phyloP scores from a whole-genome alignment of 2,329 filamentous ascomycete genomes.

The Talaromyces funiculosus region DNA sequence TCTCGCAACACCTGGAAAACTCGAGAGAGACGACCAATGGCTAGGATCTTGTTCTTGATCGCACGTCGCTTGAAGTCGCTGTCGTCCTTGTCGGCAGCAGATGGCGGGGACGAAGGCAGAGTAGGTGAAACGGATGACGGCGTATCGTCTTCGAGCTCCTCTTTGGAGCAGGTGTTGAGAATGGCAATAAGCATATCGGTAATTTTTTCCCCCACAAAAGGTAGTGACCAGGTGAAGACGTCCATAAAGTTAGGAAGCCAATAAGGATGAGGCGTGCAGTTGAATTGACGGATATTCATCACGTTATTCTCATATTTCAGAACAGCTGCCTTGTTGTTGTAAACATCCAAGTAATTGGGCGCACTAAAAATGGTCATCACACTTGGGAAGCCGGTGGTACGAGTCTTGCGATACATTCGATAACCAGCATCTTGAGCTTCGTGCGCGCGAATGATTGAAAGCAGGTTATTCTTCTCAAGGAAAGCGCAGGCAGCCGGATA shows the following conservation, averaged over 20 bases:
- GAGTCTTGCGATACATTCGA: conserved; percentile 97
- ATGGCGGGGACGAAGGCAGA: conserved; percentile 68
- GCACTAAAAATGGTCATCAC: conserved; percentile 99
- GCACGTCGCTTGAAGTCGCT: conserved; percentile 91
- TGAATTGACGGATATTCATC: conserved; percentile 99
- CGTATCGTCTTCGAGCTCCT: conserved; percentile 87
- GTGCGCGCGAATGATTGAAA: conserved; percentile 95
- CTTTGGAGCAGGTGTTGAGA: conserved; percentile 97
- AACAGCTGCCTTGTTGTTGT: conserved; percentile 99
- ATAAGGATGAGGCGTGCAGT: conserved; percentile 98
- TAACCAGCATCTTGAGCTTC: conserved; percentile 98
- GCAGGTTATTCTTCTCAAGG: conserved; percentile 95
- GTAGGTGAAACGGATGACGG: conserved; percentile 65
- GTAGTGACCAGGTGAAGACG: conserved; percentile 99
- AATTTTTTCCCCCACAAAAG: conserved; percentile 98
- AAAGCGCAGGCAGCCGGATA: conserved; percentile 96
- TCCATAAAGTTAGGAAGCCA: conserved; percentile 99
- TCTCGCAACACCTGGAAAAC: conserved; percentile 98
- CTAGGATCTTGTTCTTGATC: conserved; percentile 99
- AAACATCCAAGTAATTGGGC: conserved; percentile 97
- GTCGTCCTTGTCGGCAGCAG: conserved; percentile 50
- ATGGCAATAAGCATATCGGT: conserved; percentile 99
- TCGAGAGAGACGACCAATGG: conserved; percentile 90
- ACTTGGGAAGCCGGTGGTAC: conserved; percentile 95
- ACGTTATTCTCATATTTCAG: conserved; percentile 99